These are phyloP conservation scores for Solanum medicagineum DNA, from an alignment of 257 asterid genomes.

Conservation along the genomic window DNA sequence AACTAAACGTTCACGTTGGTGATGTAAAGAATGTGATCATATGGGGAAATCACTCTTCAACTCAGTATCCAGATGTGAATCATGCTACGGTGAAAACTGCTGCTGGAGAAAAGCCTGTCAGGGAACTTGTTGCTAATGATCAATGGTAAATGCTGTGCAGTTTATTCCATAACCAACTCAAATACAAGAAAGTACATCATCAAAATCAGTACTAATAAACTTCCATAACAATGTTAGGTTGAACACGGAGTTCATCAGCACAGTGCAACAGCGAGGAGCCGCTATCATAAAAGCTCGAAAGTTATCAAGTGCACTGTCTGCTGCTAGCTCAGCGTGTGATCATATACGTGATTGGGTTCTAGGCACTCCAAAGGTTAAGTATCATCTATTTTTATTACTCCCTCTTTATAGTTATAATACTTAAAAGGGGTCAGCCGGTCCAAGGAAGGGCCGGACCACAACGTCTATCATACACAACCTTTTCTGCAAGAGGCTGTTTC, in stretches of 20 bases:
- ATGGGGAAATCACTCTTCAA: slow-evolving; percentile 91
- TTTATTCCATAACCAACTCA: not conserved
- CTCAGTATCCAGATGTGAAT: slow-evolving; percentile 75
- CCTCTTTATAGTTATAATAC: not conserved
- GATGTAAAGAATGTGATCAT: slow-evolving; percentile 66
- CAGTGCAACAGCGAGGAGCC: slow-evolving; percentile 59
- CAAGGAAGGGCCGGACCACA: too few relatives aligned
- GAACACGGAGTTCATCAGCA: slow-evolving; percentile 41
- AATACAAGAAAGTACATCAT: not conserved
- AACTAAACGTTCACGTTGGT: slow-evolving; percentile 39
- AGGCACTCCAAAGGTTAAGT: slow-evolving; percentile 72
- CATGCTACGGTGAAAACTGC: slow-evolving; percentile 41
- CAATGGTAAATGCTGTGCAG: slow-evolving; percentile 26
- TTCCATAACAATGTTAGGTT: slow-evolving; percentile 23
- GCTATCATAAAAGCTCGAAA: slow-evolving; percentile 69
- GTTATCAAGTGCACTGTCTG: slow-evolving; percentile 73
- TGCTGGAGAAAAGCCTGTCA: slow-evolving; percentile 26
- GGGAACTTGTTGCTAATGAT: slow-evolving; percentile 41
- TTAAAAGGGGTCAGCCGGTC: too few relatives aligned
- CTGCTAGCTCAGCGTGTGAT: slow-evolving; percentile 83
- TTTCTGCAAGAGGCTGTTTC: too few relatives aligned
- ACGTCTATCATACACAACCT: too few relatives aligned
- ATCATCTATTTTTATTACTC: not conserved
- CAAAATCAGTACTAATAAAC: not conserved
- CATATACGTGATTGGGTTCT: slow-evolving; percentile 74